Evolutionary conservation across 2,329 filamentous ascomycete species (phyloP).

Genomic region (Xylariaceae sp.): DNA sequence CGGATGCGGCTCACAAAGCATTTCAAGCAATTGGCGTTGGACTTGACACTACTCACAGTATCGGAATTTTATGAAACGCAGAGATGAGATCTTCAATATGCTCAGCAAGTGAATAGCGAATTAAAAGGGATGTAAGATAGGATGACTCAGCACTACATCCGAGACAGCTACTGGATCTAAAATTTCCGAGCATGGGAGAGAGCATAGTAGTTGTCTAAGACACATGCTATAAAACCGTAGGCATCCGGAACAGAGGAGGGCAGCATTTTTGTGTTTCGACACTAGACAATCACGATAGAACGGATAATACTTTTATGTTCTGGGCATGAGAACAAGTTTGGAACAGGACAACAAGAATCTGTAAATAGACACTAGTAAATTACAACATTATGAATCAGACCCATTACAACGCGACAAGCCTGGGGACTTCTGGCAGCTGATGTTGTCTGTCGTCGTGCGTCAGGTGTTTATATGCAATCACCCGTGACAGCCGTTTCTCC

Average conservation of each 20-base stretch:
- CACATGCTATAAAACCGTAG: neutral
- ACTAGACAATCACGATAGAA: neutral
- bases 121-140: too few species aligned
- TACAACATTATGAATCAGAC: conserved; percentile 54
- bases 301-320: too few species aligned
- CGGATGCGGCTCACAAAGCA: too few species aligned
- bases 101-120: too few species aligned
- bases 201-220: neutral
- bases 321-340: neutral
- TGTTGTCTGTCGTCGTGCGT: conserved; percentile 23
- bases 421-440: conserved; percentile 35
- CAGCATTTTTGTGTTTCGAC: neutral
- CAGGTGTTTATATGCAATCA: conserved; percentile 25
- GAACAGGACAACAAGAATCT: conserved; percentile 24
- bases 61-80: too few species aligned
- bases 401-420: conserved; percentile 40
- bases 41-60: too few species aligned
- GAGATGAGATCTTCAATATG: too few species aligned
- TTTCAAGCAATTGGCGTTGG: too few species aligned
- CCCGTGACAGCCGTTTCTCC: conserved; percentile 16
- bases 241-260: neutral
- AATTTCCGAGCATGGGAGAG: neutral
- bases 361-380: conserved; percentile 52
- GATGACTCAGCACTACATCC: neutral
- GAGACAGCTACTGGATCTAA: neutral